Conservation (phyloP, 257 asterid genomes). For the Oldenlandia corymbosa region DNA sequence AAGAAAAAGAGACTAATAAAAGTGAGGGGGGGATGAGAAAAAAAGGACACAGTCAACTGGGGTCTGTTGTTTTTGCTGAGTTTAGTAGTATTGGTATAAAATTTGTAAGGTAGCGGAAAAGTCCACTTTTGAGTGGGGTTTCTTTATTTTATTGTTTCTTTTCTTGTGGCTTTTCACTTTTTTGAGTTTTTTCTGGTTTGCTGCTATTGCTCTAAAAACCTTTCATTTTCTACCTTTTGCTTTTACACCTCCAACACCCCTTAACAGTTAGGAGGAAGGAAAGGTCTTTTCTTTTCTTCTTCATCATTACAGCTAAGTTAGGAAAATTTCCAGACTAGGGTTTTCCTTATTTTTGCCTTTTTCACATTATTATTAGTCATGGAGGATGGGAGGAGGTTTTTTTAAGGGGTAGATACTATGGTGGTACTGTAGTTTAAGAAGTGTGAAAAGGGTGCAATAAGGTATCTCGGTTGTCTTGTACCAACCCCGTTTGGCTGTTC, state of each 20-base stretch:
- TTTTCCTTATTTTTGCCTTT: constrained; percentile 14
- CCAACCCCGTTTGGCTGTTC: constrained; percentile 56
- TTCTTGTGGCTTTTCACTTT: constrained; percentile 16
- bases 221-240: constrained; percentile 25
- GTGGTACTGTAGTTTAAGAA: constrained; percentile 2
- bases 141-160: neutral
- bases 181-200: constrained; percentile 10
- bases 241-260: constrained; percentile 7
- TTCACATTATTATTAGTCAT: constrained; percentile 16
- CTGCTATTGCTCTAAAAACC: constrained; percentile 19
- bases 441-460: constrained; percentile 36
- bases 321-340: constrained; percentile 35
- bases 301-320: constrained; percentile 38
- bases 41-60: constrained; percentile 21
- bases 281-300: constrained; percentile 18
- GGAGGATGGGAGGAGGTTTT: neutral
- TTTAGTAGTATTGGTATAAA: constrained; percentile 13
- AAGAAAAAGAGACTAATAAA: neutral
- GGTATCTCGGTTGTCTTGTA: constrained; percentile 54
- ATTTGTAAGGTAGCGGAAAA: constrained; percentile 41
- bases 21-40: neutral
- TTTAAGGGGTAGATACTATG: neutral
- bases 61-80: constrained; percentile 18
- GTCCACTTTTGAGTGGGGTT: constrained; percentile 21
- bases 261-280: neutral